phyloP scores from a whole-genome alignment of 768 basidiomycete genomes.

The Tephrocybe sp. region DNA sequence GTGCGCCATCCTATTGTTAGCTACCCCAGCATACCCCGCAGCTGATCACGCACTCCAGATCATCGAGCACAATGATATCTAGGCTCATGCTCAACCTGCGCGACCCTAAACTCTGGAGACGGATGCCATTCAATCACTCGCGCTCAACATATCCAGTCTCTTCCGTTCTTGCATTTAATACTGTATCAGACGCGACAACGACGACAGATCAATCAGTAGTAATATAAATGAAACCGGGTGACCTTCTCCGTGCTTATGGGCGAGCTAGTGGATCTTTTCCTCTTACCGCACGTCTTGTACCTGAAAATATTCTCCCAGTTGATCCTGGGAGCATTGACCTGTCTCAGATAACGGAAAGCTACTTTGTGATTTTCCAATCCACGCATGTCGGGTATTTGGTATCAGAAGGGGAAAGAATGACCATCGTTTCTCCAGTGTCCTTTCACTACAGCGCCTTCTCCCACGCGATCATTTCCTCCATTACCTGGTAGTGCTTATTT shows the following conservation, averaged over 20 bases:
- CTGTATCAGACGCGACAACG: neutral
- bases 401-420: too few species aligned
- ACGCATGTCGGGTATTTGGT: too few species aligned
- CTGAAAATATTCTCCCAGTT: too few species aligned
- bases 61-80: constrained; percentile 30
- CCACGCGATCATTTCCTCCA: constrained; percentile 45
- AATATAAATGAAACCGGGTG: too few species aligned
- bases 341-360: too few species aligned
- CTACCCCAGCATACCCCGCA: neutral
- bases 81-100: constrained; percentile 33
- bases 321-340: too few species aligned
- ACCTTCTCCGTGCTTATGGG: too few species aligned
- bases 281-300: too few species aligned
- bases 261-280: too few species aligned
- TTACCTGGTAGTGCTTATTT: constrained; percentile 37
- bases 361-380: too few species aligned
- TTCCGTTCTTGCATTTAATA: constrained; percentile 18
- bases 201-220: too few species aligned
- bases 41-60: constrained; percentile 12
- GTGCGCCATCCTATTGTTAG: constrained; percentile 4
- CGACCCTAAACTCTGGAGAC: constrained; percentile 22
- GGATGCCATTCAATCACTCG: constrained; percentile 1
- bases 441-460: constrained; percentile 41
- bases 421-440: too few species aligned
- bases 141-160: constrained; percentile 13